A percentile compares a stretch with the other conserved stretches of the same genome.
Evolutionary conservation across 768 basidiomycete genomes (phyloP).

Genomic region (Candolleomyces eurysporus): DNA sequence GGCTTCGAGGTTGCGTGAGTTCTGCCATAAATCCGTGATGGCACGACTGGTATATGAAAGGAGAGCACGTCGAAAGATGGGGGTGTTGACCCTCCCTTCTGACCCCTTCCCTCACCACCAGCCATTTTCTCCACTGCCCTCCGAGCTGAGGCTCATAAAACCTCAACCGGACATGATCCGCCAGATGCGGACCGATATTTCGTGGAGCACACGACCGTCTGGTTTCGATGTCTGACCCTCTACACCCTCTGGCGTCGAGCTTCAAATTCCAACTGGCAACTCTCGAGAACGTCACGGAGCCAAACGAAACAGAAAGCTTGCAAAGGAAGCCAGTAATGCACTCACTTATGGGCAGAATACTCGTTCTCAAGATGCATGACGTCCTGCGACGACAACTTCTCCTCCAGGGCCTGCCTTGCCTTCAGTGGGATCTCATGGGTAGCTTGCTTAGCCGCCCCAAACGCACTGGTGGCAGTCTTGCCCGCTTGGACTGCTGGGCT

Average conservation of each 20-base stretch:
- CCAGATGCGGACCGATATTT: no score
- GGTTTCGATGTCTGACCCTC: neutral
- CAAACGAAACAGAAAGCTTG: neutral
- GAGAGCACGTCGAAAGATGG: no score
- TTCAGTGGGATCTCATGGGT: slow-evolving; percentile 1
- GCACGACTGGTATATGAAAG: no score
- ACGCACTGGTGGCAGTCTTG: neutral
- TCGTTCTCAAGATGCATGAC: slow-evolving; percentile 81
- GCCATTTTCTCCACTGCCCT: no score
- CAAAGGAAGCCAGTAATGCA: slow-evolving; percentile 14
- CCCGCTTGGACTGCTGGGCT: neutral
- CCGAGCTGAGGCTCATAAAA: no score
- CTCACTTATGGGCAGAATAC: slow-evolving; percentile 88
- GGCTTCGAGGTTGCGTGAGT: neutral
- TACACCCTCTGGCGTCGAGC: neutral
- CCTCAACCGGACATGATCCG: no score
- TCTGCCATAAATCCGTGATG: neutral
- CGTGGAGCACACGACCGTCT: neutral
- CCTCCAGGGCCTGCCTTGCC: slow-evolving; percentile 8
- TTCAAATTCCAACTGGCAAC: neutral
- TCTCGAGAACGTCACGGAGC: neutral
- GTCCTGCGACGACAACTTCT: slow-evolving; percentile 52
- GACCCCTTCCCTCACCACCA: no score
- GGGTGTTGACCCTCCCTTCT: no score
- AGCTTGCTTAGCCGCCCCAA: neutral